A percentile compares a stretch with the other conserved stretches of the same genome.
Evolutionary conservation across 805 yeast species (phyloP).

Genomic region (Wickerhamiella vanderwaltii): DNA sequence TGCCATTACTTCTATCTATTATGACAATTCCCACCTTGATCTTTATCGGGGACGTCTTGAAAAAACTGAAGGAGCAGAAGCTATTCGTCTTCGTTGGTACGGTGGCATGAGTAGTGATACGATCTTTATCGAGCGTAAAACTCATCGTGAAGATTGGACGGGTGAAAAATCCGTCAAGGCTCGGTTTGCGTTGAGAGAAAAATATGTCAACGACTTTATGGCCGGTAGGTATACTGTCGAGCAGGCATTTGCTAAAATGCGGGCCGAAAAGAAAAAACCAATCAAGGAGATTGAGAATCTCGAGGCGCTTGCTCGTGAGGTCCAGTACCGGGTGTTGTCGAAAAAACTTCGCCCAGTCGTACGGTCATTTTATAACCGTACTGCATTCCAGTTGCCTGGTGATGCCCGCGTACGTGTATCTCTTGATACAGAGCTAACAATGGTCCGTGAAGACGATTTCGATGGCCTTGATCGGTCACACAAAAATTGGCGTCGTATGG

Average conservation of each 20-base stretch:
- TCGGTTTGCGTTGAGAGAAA: constrained; percentile 84
- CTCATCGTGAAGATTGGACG: constrained; percentile 99
- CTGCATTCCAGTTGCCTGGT: constrained; percentile 98
- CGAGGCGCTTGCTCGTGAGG: constrained; percentile 85
- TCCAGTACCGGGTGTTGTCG: constrained; percentile 78
- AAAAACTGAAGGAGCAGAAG: constrained; percentile 98
- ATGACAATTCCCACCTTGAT: constrained; percentile 80
- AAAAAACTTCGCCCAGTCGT: constrained; percentile 84
- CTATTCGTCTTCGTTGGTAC: constrained; percentile 96
- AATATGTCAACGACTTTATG: constrained; percentile 73
- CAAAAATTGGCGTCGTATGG: constrained; percentile 96
- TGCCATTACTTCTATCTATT: constrained; percentile 94
- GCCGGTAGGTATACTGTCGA: constrained; percentile 74
- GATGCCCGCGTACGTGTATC: constrained; percentile 99
- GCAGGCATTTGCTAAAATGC: constrained; percentile 83
- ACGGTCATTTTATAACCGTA: constrained; percentile 92
- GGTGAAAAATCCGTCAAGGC: constrained; percentile 99
- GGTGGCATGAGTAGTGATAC: constrained; percentile 94
- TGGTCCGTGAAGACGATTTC: constrained; percentile 95
- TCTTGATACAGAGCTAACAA: constrained; percentile 88
- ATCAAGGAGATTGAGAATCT: constrained; percentile 78
- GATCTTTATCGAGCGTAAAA: constrained; percentile 90
- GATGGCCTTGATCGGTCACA: constrained; percentile 86
- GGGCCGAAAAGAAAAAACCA: constrained; percentile 84
- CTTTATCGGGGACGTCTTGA: constrained; percentile 87